phyloP scores from a whole-genome alignment of 306 rosid genomes.

The Astragalus glycyphyllos region DNA sequence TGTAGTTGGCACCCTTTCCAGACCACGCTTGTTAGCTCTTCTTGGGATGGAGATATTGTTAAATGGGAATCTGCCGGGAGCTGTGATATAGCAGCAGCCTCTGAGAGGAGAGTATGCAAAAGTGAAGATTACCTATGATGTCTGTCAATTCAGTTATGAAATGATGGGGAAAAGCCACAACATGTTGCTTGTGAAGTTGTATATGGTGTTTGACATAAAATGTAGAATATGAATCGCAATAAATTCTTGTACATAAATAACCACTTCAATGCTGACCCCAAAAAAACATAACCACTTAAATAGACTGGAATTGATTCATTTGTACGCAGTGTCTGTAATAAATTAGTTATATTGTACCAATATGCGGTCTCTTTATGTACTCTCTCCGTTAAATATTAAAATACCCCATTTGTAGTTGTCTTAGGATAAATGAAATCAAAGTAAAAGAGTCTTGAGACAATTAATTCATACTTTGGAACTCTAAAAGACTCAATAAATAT shows the following conservation, averaged over 20 bases:
- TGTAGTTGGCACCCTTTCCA: constrained; percentile 96
- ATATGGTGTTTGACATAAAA: constrained; percentile 30
- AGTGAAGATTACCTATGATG: constrained; percentile 42
- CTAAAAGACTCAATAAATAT: no score
- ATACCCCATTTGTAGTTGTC: no score
- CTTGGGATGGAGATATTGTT: constrained; percentile 92
- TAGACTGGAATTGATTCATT: constrained; percentile 16
- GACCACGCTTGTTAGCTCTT: constrained; percentile 84
- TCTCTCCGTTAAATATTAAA: no score
- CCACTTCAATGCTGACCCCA: neutral
- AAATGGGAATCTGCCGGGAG: constrained; percentile 80
- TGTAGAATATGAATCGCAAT: constrained; percentile 9
- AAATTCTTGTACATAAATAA: constrained; percentile 50
- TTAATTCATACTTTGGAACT: no score
- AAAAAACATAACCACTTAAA: constrained; percentile 29
- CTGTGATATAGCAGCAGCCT: constrained; percentile 49
- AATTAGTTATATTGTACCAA: neutral
- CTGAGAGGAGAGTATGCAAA: constrained; percentile 49
- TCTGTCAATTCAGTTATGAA: constrained; percentile 1
- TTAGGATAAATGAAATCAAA: no score
- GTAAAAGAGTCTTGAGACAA: no score
- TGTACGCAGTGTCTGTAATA: constrained; percentile 11
- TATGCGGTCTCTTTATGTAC: constrained; percentile 9
- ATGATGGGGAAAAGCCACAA: constrained; percentile 24
- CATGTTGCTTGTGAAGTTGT: constrained; percentile 27